Conservation (phyloP, 225 moss, liverwort and hornwort genomes). For the Lunularia cruciata region DNA sequence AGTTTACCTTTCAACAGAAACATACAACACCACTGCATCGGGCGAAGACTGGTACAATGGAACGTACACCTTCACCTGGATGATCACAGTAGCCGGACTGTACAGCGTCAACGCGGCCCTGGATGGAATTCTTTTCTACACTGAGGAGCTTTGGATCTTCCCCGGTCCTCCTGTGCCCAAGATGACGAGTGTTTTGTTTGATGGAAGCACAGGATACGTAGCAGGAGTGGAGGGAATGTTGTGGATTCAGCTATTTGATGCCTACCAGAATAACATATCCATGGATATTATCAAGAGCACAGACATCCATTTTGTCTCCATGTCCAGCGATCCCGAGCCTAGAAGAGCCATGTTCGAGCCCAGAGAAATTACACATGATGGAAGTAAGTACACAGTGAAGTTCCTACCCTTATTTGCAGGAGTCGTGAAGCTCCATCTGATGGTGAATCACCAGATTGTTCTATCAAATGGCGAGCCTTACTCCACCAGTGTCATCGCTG, state of each 20-base stretch:
- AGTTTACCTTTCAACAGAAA: slow-evolving; percentile 27
- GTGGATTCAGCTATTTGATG: slow-evolving; percentile 53
- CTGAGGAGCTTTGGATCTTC: slow-evolving; percentile 38
- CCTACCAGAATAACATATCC: slow-evolving; percentile 49
- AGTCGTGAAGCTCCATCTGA: slow-evolving; percentile 36
- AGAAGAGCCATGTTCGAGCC: slow-evolving; percentile 29
- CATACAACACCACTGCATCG: slow-evolving; percentile 40
- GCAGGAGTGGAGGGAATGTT: slow-evolving; percentile 41
- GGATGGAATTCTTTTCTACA: slow-evolving; percentile 37
- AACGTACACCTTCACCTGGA: slow-evolving; percentile 42
- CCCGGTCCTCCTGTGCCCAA: slow-evolving; percentile 38
- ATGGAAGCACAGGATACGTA: slow-evolving; percentile 33
- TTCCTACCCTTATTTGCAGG: slow-evolving; percentile 42
- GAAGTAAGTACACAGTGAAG: slow-evolving; percentile 26
- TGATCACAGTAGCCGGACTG: slow-evolving; percentile 42
- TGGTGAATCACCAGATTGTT: slow-evolving; percentile 33
- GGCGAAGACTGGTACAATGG: slow-evolving; percentile 49
- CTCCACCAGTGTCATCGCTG: slow-evolving; percentile 30
- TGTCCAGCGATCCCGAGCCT: slow-evolving; percentile 41
- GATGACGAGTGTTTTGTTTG: slow-evolving; percentile 38
- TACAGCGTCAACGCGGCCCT: slow-evolving; percentile 46
- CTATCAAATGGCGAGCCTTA: slow-evolving; percentile 43
- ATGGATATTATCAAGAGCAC: slow-evolving; percentile 40
- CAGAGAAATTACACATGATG: slow-evolving; percentile 22
- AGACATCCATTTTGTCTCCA: slow-evolving; percentile 30